A percentile compares a stretch with the other conserved stretches of the same genome.
Conservation (phyloP, 1,139 yeast genomes). For the Kurtzmaniella quercitrusa region DNA sequence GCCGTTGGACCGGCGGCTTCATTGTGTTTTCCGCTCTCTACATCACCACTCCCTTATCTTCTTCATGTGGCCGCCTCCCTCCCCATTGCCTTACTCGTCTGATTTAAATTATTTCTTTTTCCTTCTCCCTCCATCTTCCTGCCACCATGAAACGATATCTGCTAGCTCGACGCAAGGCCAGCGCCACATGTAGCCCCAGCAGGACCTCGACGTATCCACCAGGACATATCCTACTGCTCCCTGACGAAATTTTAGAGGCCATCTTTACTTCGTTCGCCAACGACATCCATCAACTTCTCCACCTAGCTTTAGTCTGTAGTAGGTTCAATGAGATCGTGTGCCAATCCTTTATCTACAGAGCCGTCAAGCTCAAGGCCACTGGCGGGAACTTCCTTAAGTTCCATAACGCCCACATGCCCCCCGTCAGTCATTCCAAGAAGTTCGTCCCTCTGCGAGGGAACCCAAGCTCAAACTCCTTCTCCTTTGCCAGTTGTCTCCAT, state of each 20-base stretch:
- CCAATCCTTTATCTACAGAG: conserved; percentile 32
- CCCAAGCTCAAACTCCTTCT: conserved; percentile 14
- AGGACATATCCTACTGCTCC: conserved; percentile 34
- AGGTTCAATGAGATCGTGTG: conserved; percentile 33
- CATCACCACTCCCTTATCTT: too few species aligned
- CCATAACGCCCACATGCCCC: conserved; percentile 23
- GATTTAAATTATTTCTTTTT: neutral
- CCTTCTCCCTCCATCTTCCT: neutral
- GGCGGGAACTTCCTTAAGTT: conserved; percentile 27
- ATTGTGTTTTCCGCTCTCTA: too few species aligned
- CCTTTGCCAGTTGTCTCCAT: conserved; percentile 21
- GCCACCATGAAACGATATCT: neutral
- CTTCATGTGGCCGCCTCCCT: too few species aligned
- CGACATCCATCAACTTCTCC: conserved; percentile 18
- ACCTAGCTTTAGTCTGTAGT: conserved; percentile 30
- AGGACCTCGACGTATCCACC: conserved; percentile 18
- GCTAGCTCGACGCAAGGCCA: conserved; percentile 4
- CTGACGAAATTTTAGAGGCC: conserved; percentile 35
- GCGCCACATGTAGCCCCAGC: conserved; percentile 1
- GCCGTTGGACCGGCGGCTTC: neutral
- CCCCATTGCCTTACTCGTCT: neutral
- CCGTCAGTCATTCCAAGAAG: conserved; percentile 12
- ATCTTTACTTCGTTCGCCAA: conserved; percentile 24
- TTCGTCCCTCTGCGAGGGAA: conserved; percentile 26
- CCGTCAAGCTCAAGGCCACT: conserved; percentile 22